Percentiles rank a stretch among this genome's conserved stretches.
These are phyloP conservation scores for Penicillium sp. DNA, from an alignment of 2,329 filamentous ascomycete species.

Conservation along the genomic window DNA sequence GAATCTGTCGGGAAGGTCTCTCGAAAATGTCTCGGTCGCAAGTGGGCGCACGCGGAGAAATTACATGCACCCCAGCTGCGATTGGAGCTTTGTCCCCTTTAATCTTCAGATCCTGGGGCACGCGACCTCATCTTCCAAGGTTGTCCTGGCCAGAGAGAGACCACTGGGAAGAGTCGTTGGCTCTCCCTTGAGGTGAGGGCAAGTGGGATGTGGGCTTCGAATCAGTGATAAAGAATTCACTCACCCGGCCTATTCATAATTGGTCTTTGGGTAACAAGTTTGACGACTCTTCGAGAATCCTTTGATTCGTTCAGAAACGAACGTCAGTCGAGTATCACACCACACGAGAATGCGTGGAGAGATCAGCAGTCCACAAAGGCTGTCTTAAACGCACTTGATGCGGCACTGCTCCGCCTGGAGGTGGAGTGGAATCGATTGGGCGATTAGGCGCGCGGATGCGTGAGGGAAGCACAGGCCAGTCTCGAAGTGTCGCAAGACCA, in stretches of 20 bases:
- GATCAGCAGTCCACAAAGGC: slow-evolving; percentile 22
- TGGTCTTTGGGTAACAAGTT: slow-evolving; percentile 1
- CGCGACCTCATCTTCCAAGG: neutral
- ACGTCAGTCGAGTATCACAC: slow-evolving; percentile 10
- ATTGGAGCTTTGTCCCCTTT: slow-evolving; percentile 22
- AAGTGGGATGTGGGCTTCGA: slow-evolving; percentile 7
- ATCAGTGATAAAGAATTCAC: slow-evolving; percentile 35
- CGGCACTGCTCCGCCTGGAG: slow-evolving; percentile 30
- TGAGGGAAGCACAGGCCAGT: slow-evolving; percentile 11
- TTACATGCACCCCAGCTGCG: slow-evolving; percentile 18
- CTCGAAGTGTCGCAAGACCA: neutral
- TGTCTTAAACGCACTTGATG: slow-evolving; percentile 24
- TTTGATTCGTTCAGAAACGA: slow-evolving; percentile 16
- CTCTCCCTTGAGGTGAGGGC: slow-evolving; percentile 7
- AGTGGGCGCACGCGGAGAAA: slow-evolving; percentile 24
- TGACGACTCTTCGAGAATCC: slow-evolving; percentile 11
- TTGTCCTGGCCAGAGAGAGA: slow-evolving; percentile 14
- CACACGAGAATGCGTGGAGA: slow-evolving; percentile 16
- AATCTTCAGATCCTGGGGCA: neutral
- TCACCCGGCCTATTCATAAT: slow-evolving; percentile 55
- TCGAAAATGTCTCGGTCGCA: slow-evolving; percentile 28
- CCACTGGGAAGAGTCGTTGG: neutral
- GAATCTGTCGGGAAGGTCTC: slow-evolving; percentile 18
- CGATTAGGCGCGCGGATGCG: slow-evolving; percentile 24
- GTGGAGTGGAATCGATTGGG: slow-evolving; percentile 32